Evolutionary conservation across 129 eudicot genomes (phyloP).

Genomic region (Helichrysum umbraculigerum): DNA sequence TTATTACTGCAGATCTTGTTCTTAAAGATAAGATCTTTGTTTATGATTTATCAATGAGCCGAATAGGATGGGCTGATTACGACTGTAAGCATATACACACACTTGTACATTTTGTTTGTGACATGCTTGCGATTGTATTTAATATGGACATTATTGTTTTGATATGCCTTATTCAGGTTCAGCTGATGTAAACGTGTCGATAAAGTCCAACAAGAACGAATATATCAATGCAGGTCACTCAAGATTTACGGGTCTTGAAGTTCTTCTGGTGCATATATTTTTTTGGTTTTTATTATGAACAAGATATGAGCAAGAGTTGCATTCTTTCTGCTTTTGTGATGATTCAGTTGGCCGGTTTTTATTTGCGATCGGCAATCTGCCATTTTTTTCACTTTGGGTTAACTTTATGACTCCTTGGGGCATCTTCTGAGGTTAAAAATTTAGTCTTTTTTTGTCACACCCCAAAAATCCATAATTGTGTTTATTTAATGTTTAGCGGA

Average conservation of each 20-base stretch:
- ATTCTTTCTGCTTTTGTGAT: neutral
- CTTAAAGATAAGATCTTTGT: conserved; percentile 87
- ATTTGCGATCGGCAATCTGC: conserved; percentile 2
- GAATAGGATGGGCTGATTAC: conserved; percentile 93
- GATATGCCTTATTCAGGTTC: conserved; percentile 58
- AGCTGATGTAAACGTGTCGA: conserved; percentile 75
- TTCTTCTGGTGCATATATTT: conserved; percentile 23
- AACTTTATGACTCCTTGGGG: conserved; percentile 2
- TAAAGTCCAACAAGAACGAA: conserved; percentile 66
- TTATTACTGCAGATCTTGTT: conserved; percentile 63
- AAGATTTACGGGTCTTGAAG: neutral
- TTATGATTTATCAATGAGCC: conserved; percentile 66
- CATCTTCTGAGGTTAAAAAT: neutral
- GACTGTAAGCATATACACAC: conserved; percentile 63
- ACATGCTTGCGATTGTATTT: neutral
- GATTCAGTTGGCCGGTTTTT: conserved; percentile 8
- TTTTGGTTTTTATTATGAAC: conserved; percentile 29
- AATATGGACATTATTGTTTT: neutral
- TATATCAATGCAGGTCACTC: conserved; percentile 70
- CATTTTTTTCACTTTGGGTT: neutral
- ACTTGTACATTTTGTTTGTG: neutral
- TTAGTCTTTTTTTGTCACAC: too few relatives aligned
- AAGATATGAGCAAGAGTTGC: neutral
- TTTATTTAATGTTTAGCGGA: too few relatives aligned
- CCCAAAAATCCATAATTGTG: too few relatives aligned